Evolutionary conservation across 176 grass and related monocot species (phyloP).

Genomic region (Rhynchospora breviuscula): DNA sequence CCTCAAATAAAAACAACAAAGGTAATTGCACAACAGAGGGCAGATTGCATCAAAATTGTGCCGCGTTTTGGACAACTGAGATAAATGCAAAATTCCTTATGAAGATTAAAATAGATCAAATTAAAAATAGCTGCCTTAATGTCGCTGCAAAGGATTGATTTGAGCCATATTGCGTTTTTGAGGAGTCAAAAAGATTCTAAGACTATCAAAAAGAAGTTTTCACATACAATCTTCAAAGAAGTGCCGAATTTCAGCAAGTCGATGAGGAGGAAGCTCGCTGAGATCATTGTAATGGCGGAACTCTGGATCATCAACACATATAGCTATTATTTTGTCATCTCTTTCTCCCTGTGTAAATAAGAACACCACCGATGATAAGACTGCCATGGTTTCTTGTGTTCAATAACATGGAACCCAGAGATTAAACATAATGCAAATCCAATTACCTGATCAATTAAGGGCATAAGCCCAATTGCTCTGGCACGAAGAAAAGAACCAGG

Average conservation of each 20-base stretch:
- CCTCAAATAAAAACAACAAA: not conserved
- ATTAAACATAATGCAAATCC: not conserved
- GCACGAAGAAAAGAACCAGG: slow-evolving; percentile 39
- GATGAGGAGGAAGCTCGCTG: slow-evolving; percentile 35
- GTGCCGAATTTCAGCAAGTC: slow-evolving; percentile 38
- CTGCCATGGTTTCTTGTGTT: not conserved
- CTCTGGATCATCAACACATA: slow-evolving; percentile 43
- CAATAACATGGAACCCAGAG: not conserved
- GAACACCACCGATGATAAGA: not conserved
- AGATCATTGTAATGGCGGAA: slow-evolving; percentile 42
- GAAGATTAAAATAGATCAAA: not conserved
- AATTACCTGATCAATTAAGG: slow-evolving; percentile 42
- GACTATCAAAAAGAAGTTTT: not conserved
- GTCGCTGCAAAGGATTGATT: not conserved
- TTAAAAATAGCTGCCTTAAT: not conserved
- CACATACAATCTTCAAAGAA: slow-evolving; percentile 49
- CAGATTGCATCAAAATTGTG: not conserved
- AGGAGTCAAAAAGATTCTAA: not conserved
- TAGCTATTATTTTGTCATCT: slow-evolving; percentile 44
- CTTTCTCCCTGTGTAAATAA: slow-evolving; percentile 31
- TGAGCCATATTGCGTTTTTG: not conserved
- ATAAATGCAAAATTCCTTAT: not conserved
- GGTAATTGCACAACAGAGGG: not conserved
- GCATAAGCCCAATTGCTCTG: slow-evolving; percentile 43
- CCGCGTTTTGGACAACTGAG: not conserved